phyloP scores from a whole-genome alignment of 495 filamentous ascomycete species.

The Amorphotheca resinae region DNA sequence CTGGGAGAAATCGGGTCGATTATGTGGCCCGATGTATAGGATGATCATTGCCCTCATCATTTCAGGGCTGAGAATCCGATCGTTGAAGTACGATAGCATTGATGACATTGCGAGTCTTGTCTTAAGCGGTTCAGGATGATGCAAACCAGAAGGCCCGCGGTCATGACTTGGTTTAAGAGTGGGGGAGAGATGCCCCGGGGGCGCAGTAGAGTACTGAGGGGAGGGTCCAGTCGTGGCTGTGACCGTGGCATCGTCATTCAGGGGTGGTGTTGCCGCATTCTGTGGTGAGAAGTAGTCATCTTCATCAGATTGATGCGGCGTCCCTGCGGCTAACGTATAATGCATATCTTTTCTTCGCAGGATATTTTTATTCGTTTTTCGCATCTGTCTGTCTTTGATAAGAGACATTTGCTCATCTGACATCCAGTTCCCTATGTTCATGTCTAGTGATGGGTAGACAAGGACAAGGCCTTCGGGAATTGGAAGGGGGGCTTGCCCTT shows the following conservation, averaged over 20 bases:
- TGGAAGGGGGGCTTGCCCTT: slow-evolving; percentile 51
- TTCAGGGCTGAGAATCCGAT: slow-evolving; percentile 87
- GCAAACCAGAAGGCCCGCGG: slow-evolving; percentile 23
- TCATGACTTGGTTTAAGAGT: not conserved
- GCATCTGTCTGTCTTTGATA: slow-evolving; percentile 69
- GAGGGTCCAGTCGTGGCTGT: slow-evolving; percentile 4
- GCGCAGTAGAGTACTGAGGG: slow-evolving; percentile 15
- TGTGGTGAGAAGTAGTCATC: slow-evolving; percentile 33
- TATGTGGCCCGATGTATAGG: slow-evolving; percentile 86
- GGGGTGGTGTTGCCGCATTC: slow-evolving; percentile 13
- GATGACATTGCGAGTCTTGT: slow-evolving; percentile 83
- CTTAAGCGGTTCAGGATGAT: slow-evolving; percentile 52
- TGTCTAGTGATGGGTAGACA: slow-evolving; percentile 80
- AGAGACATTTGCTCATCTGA: slow-evolving; percentile 92
- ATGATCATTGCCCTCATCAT: slow-evolving; percentile 99
- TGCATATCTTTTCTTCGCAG: slow-evolving; percentile 63
- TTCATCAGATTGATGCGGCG: slow-evolving; percentile 52
- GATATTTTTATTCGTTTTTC: slow-evolving; percentile 65
- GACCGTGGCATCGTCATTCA: slow-evolving; percentile 1
- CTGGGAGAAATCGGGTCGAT: slow-evolving; percentile 81
- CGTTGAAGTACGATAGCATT: slow-evolving; percentile 97
- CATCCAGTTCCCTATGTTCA: slow-evolving; percentile 99
- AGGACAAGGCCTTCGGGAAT: slow-evolving; percentile 70
- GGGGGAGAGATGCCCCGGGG: slow-evolving; percentile 8
- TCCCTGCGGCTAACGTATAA: slow-evolving; percentile 43